Percentiles rank a stretch among this genome's conserved stretches.
These are phyloP conservation scores for Acacia confusa DNA, from an alignment of 306 rosid species.

Conservation along the genomic window DNA sequence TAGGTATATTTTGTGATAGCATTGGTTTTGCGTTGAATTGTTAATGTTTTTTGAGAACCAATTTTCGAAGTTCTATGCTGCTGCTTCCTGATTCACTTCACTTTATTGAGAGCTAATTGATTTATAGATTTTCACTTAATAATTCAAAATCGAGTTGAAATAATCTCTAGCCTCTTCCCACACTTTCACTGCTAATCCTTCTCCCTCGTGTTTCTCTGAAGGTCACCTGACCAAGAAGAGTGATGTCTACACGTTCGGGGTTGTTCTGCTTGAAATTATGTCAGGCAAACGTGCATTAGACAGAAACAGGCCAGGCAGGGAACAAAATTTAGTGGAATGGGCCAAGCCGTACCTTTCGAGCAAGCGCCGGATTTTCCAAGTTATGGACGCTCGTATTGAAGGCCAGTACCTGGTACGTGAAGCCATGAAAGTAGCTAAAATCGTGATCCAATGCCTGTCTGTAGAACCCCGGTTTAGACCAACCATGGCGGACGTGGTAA, in stretches of 20 bases:
- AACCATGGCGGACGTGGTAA: constrained; percentile 74
- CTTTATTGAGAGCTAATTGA: background rate
- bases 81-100: background rate
- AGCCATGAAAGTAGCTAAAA: constrained; percentile 66
- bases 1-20: background rate
- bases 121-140: background rate
- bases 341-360: constrained; percentile 83
- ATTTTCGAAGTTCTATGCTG: background rate
- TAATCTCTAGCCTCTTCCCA: background rate
- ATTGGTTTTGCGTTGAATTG: background rate
- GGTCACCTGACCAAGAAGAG: constrained; percentile 92
- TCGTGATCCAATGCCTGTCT: constrained; percentile 68
- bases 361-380: constrained; percentile 72
- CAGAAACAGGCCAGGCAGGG: constrained; percentile 75
- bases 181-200: constrained; percentile 22
- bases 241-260: constrained; percentile 92
- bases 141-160: background rate
- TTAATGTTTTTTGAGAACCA: background rate
- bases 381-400: constrained; percentile 77
- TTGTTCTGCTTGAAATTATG: constrained; percentile 84
- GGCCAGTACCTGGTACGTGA: constrained; percentile 66
- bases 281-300: constrained; percentile 85
- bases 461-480: constrained; percentile 78
- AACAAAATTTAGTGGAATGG: constrained; percentile 86
- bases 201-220: constrained; percentile 38